These are phyloP conservation scores for Acmispon strigosus DNA, from an alignment of 306 rosid genomes.

Conservation along the genomic window DNA sequence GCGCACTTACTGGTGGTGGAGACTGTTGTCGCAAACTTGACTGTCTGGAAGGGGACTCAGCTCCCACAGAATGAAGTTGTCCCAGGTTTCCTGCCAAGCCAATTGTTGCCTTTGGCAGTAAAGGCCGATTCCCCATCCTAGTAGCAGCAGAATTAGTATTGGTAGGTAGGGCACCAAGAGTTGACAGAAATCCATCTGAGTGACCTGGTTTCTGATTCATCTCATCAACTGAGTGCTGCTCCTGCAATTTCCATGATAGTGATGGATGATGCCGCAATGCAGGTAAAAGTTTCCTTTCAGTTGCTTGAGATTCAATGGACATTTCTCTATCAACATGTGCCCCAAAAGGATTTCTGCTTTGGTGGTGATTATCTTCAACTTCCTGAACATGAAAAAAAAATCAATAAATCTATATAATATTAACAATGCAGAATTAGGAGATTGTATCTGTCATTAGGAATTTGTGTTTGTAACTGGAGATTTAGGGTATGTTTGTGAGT, in stretches of 20 bases:
- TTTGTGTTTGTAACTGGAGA: too few species aligned
- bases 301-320: constrained; percentile 7
- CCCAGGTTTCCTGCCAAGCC: constrained; percentile 32
- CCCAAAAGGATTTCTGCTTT: constrained; percentile 19
- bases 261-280: constrained; percentile 32
- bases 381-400: constrained; percentile 39
- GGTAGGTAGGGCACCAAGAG: constrained; percentile 25
- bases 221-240: constrained; percentile 35
- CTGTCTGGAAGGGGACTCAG: constrained; percentile 41
- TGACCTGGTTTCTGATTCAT: constrained; percentile 31
- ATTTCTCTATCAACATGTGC: constrained; percentile 41
- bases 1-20: constrained; percentile 27
- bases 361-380: constrained; percentile 31
- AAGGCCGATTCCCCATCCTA: constrained; percentile 36
- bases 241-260: constrained; percentile 55
- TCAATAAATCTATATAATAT: neutral
- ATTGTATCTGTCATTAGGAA: neutral
- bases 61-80: constrained; percentile 33
- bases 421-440: neutral
- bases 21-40: constrained; percentile 45
- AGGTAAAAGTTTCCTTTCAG: constrained; percentile 34
- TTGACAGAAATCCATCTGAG: constrained; percentile 36
- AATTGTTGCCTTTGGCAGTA: constrained; percentile 26
- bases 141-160: constrained; percentile 31
- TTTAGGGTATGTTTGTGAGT: too few species aligned